Evolutionary conservation across 2,329 filamentous ascomycete genomes (phyloP), one percentile per base, ranked within the genome.

Genomic region (Penicillium janthinellum): DNA sequence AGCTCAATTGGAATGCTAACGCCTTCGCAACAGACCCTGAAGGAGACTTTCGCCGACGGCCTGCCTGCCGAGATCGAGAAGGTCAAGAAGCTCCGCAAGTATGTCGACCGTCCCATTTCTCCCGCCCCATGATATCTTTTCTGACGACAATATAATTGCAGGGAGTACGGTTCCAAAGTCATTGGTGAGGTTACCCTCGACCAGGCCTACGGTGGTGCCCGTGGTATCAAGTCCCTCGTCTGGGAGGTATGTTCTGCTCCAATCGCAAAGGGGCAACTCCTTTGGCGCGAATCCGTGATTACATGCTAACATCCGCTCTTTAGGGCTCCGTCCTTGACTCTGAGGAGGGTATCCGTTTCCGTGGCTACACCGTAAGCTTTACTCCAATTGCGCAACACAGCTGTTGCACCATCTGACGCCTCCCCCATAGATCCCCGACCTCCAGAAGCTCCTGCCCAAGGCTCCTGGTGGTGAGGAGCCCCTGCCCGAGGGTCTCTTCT

Each of bases 291-390:
- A 15, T 25, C 25, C 25, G 25, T 25, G 20, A 20, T 20, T 20
- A 20, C 20, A 55, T 35, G 28, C 49, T 49, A 56, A 55, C 55
- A 59, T 70, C 60, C 56, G 25, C 53, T 31, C 59, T 56, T 37
- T 67, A 84, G 82, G 88, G 94, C 73, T 99, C 95, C 74, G 95
- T 99, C 73, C 90, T 99, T 74, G 95, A 99, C 82, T 87, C 94
- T 59, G 92, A 98, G 85, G 95, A 99, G 87, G 95, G 95, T 83
- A 99, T 99, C 82, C 91, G 95, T 73, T 99, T 99, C 89, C 90
- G 95, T 78, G 95, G 95, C 84, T 95, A 94, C 87, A 99, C 95
- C 70, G 84, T 86, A 78, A 70, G 83, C 35, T 42, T 20, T 25
- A 7, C 35, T n/a, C 49, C 20, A 15, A 52, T 38, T 28, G 34